These are phyloP conservation scores for Spergularia marina DNA, from an alignment of 148 eudicot genomes.

Conservation along the genomic window DNA sequence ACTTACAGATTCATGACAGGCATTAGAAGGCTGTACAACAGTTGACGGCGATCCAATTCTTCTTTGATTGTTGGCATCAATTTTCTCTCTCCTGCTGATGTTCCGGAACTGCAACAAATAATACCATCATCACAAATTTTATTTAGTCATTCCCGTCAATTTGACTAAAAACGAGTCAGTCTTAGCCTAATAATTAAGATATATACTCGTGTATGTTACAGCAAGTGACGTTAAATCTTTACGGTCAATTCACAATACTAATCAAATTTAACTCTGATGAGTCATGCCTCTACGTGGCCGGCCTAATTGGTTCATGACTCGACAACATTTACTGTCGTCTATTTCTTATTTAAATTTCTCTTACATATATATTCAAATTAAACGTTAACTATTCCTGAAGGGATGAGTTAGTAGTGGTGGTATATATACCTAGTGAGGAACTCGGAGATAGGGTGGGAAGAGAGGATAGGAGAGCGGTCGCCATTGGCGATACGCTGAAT, in stretches of 20 bases:
- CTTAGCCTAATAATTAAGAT: too few species aligned
- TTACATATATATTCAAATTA: too few species aligned
- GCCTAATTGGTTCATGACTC: too few species aligned
- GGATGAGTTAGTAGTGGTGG: too few species aligned
- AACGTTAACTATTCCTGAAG: too few species aligned
- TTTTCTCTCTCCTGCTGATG: conserved; percentile 90
- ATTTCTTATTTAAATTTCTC: too few species aligned
- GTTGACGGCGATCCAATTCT: conserved; percentile 76
- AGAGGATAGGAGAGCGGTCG: conserved; percentile 66
- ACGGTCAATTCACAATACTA: too few species aligned
- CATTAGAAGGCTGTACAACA: conserved; percentile 80
- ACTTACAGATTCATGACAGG: conserved; percentile 95
- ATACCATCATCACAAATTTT: background rate
- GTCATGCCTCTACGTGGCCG: too few species aligned
- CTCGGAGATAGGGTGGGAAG: conserved; percentile 80
- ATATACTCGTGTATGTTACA: too few species aligned
- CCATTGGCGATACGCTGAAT: conserved; percentile 83
- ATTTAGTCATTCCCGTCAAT: background rate
- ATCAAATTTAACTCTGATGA: too few species aligned
- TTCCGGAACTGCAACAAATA: conserved; percentile 59
- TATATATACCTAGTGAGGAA: conserved; percentile 70
- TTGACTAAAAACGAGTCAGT: background rate
- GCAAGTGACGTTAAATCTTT: too few species aligned
- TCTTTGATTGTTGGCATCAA: conserved; percentile 84
- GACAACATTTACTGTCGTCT: too few species aligned